phyloP scores from a whole-genome alignment of 2,329 filamentous ascomycete species.

The Apiospora sp. region DNA sequence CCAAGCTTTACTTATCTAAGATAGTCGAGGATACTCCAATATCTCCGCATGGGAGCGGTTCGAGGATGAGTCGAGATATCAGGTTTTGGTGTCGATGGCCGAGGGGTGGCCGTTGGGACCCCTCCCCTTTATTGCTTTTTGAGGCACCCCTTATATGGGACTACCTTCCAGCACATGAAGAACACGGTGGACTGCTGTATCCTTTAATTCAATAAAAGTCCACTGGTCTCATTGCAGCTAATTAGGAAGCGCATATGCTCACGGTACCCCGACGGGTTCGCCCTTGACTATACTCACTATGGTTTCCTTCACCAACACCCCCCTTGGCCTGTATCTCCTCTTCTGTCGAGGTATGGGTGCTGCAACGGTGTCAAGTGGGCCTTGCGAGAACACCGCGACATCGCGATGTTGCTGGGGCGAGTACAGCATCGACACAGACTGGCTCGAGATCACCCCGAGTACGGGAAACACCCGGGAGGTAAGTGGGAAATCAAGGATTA shows the following conservation, averaged over 20 bases:
- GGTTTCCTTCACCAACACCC: background rate
- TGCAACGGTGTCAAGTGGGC: background rate
- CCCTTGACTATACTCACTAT: background rate
- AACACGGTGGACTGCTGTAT: background rate
- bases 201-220: too few species aligned
- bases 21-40: too few species aligned
- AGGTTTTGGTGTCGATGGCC: background rate
- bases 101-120: background rate
- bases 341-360: background rate
- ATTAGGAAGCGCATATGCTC: background rate
- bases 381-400: constrained; percentile 40
- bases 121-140: background rate
- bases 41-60: background rate
- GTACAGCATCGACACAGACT: constrained; percentile 57
- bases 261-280: background rate
- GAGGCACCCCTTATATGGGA: background rate
- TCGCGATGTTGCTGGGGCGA: constrained; percentile 54
- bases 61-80: background rate
- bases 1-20: background rate
- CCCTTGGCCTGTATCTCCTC: background rate
- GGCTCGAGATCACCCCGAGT: constrained; percentile 48
- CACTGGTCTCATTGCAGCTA: background rate
- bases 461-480: constrained; percentile 58
- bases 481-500: background rate
- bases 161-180: background rate